Evolutionary conservation across 164 flowering plant species (phyloP).

Genomic region (Houttuynia cordata): DNA sequence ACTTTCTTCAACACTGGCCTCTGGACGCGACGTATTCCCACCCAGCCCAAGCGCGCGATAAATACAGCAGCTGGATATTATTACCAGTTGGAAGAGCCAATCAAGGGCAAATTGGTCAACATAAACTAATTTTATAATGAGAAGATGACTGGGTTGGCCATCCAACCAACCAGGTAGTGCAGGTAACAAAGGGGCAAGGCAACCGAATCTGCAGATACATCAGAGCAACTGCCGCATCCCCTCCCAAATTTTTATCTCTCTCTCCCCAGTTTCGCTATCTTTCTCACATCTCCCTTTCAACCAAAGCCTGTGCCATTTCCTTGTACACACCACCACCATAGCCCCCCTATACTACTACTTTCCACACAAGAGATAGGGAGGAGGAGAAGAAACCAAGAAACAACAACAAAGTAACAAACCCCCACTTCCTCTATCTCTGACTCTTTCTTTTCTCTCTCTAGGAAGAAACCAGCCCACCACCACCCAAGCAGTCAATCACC

Average conservation of each 20-base stretch:
- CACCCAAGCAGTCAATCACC: neutral
- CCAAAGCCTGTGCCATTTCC: no score
- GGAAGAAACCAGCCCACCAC: neutral
- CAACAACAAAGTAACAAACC: no score
- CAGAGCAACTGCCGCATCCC: constrained; percentile 10
- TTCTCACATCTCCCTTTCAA: neutral
- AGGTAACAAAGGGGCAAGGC: no score
- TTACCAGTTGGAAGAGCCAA: neutral
- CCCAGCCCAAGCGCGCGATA: no score
- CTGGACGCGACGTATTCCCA: no score
- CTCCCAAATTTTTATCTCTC: constrained; percentile 6
- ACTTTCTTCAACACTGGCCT: no score
- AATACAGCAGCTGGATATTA: no score
- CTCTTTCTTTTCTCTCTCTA: constrained; percentile 4
- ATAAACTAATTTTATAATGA: neutral
- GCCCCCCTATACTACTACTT: neutral
- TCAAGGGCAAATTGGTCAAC: constrained; percentile 1
- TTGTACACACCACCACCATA: neutral
- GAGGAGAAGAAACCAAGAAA: constrained; percentile 9
- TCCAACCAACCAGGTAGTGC: no score
- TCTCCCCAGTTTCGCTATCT: constrained; percentile 6
- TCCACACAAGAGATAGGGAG: no score
- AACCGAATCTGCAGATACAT: constrained; percentile 15
- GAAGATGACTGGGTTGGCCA: no score
- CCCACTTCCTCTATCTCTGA: neutral